Base-by-base conservation (phyloP, 2,329 filamentous ascomycete genomes). In the Fusarium pseudocircinatum region DNA sequence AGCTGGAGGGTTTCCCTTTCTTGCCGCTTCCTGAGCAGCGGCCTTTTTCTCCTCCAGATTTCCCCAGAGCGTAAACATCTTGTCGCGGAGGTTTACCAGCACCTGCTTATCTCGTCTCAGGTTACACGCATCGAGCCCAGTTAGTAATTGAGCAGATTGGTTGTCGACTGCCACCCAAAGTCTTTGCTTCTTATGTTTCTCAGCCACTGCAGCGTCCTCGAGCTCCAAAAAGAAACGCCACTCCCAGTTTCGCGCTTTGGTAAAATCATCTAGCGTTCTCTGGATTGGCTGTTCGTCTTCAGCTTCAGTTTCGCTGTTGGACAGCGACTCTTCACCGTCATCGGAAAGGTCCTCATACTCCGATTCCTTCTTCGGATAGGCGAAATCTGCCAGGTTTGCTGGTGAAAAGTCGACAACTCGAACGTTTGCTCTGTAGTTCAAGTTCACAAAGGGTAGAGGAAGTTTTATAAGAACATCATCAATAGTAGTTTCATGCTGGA, bases 381-480 rank as follows among this genome's bases (percentile, higher is more conserved):
- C 85, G 79, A 98, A 98, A 65, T 96, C 89, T 71, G 91, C 88
- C 3, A 98, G 83, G 2, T 86, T 85, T 6, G 86, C 82, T 1
- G 96, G 96, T 65, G 87, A 89, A 80, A 93, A 98, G 82, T 97
- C 94, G 40, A 97, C 87, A 4, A 97, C 91, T n/a, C 94, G 91
- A 40, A 94, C 91, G 39, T 87, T 86, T 28, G 90, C 85, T 52
- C 90, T 89, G 79, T 95, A 95, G 46, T 90, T 93, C 63, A 87
- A 84, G 77, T 95, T 94, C 63, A 91, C 86, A 77, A 97, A 97
- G 0, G 95, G 94, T 0, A 95, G 75, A n/a, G 75, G 72, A 3
- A 88, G 43, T 8, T 73, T 78, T 5, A 82, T 75, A 22, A 77
- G 60, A 50, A 83, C 62, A 22, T 78, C 82, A 13, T 86, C 81